These are phyloP conservation scores for Solanum bulbocastanum DNA, from an alignment of 257 asterid genomes.

Conservation along the genomic window DNA sequence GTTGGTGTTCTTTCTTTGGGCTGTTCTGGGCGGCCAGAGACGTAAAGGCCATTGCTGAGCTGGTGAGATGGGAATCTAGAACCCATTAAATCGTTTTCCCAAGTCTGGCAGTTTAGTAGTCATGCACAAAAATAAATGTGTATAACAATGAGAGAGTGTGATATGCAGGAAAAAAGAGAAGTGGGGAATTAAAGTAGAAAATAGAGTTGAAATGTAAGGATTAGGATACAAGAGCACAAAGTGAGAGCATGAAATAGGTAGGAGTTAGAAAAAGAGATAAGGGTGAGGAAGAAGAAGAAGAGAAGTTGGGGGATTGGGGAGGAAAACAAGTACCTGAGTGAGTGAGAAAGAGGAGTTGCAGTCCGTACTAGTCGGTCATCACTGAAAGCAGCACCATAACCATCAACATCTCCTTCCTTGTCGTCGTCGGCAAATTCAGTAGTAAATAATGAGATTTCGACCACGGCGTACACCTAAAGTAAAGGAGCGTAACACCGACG, in stretches of 20 bases:
- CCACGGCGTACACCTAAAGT: not conserved
- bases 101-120: not conserved
- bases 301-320: too few relatives aligned
- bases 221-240: not conserved
- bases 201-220: not conserved
- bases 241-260: not conserved
- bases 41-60: constrained; percentile 86
- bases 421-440: not conserved
- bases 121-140: too few relatives aligned
- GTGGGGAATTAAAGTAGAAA: not conserved
- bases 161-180: not conserved
- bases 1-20: constrained; percentile 69
- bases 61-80: constrained; percentile 93
- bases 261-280: not conserved
- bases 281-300: not conserved
- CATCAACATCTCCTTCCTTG: not conserved
- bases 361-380: not conserved
- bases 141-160: not conserved
- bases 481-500: not conserved
- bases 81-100: constrained; percentile 47
- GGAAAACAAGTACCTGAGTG: not conserved
- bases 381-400: too few relatives aligned
- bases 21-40: constrained; percentile 88
- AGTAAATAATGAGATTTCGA: not conserved
- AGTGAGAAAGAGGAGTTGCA: not conserved